Percentiles rank a stretch among this genome's conserved stretches.
phyloP scores from a whole-genome alignment of 352 stramenopile genomes.

The Phytophthora ohioensis region DNA sequence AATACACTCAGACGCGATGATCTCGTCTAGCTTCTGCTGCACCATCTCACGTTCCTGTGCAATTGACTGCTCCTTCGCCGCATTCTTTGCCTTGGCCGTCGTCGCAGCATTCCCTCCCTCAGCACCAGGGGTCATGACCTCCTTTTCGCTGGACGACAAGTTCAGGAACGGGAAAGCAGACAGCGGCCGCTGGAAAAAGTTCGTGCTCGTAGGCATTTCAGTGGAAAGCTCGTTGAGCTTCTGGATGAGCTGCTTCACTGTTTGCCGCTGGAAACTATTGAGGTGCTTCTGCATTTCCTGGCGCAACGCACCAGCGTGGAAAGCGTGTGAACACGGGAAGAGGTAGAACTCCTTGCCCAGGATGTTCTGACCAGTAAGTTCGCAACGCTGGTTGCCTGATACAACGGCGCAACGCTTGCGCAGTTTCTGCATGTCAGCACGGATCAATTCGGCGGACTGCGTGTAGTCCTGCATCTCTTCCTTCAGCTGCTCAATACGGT shows the following conservation, averaged over 20 bases:
- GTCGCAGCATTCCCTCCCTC: conserved; percentile 49
- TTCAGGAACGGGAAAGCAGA: conserved; percentile 72
- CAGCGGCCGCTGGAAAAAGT: conserved; percentile 81
- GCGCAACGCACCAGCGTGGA: conserved; percentile 91
- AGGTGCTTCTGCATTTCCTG: conserved; percentile 91
- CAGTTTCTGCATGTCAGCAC: conserved; percentile 89
- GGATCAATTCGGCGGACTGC: conserved; percentile 90
- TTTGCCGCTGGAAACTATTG: conserved; percentile 91
- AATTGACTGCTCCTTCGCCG: conserved; percentile 79
- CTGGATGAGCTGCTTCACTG: conserved; percentile 90
- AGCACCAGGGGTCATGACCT: conserved; percentile 61
- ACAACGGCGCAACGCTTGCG: conserved; percentile 88
- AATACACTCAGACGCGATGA: conserved; percentile 95
- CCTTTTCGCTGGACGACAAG: conserved; percentile 75
- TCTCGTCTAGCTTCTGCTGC: conserved; percentile 94
- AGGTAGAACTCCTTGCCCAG: conserved; percentile 94
- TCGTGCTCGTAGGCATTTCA: conserved; percentile 72
- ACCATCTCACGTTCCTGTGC: conserved; percentile 91
- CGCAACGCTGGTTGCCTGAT: conserved; percentile 90
- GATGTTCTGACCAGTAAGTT: conserved; percentile 90
- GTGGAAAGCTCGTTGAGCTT: conserved; percentile 89
- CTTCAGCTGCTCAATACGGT: conserved; percentile 93
- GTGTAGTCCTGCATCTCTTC: conserved; percentile 95
- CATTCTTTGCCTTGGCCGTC: conserved; percentile 64
- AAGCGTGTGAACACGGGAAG: conserved; percentile 95